These are phyloP conservation scores for Breviolum minutum DNA, from an alignment of 73 alveolate species.

Conservation along the genomic window DNA sequence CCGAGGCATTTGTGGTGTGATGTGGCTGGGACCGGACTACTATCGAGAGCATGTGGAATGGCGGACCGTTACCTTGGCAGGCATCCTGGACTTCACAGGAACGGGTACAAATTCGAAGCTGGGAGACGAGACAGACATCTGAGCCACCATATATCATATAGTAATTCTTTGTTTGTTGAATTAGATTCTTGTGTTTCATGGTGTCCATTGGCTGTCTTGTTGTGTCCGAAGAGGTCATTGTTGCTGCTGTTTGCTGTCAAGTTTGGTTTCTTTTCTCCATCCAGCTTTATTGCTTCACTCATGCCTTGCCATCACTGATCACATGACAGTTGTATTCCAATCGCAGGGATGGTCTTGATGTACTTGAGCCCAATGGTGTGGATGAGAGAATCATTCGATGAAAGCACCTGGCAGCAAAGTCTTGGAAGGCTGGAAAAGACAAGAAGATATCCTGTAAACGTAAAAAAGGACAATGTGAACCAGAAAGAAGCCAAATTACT, in stretches of 20 bases:
- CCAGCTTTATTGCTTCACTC: not conserved
- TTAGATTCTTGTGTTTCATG: too few species aligned
- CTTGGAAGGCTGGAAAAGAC: not conserved
- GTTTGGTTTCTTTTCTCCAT: not conserved
- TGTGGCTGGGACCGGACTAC: constrained; percentile 16
- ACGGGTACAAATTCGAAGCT: not conserved
- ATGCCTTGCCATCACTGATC: not conserved
- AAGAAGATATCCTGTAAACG: too few species aligned
- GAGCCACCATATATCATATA: not conserved
- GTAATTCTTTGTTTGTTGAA: not conserved
- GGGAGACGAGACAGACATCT: not conserved
- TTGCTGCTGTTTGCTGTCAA: not conserved
- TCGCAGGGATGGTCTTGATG: constrained; percentile 30
- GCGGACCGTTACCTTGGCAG: constrained; percentile 44
- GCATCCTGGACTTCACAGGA: not conserved
- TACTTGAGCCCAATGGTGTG: constrained; percentile 78
- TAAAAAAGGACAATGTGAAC: too few species aligned
- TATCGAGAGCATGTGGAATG: constrained; percentile 39
- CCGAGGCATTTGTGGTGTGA: constrained; percentile 9
- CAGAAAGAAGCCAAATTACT: too few species aligned
- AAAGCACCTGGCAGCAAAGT: not conserved
- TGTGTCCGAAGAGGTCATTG: too few species aligned
- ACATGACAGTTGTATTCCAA: too few species aligned
- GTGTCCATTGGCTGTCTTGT: too few species aligned
- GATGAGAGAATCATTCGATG: constrained; percentile 33